Percentiles rank a stretch among this genome's conserved stretches.
Conservation (phyloP, 441 rosid species). For the Adansonia madagascariensis region DNA sequence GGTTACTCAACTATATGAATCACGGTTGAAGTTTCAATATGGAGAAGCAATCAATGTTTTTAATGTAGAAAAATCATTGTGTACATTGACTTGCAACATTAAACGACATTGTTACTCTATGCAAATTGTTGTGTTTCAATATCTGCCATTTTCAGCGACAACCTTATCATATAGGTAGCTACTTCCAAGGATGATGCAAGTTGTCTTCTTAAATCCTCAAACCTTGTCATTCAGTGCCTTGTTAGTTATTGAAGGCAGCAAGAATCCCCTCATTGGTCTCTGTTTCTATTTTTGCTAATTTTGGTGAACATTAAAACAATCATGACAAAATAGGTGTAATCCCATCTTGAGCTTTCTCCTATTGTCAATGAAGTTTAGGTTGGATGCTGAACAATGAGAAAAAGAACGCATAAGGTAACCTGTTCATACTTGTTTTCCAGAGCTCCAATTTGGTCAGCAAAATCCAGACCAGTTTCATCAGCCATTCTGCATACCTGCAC, state of each 20-base stretch:
- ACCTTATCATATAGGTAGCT: conserved; percentile 18
- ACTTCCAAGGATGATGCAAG: conserved; percentile 27
- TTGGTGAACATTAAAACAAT: conserved; percentile 27
- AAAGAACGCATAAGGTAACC: conserved; percentile 41
- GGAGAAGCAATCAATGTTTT: background rate
- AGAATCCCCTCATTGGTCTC: conserved; percentile 39
- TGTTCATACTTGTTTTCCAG: conserved; percentile 79
- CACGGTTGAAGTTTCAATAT: too few species aligned
- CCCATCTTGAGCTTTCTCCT: too few species aligned
- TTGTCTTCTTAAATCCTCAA: conserved; percentile 39
- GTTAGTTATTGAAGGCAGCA: conserved; percentile 33
- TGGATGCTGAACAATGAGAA: background rate
- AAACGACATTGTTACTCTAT: background rate
- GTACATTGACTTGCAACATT: background rate
- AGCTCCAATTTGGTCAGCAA: conserved; percentile 72
- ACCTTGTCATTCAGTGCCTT: conserved; percentile 36
- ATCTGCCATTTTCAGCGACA: conserved; percentile 40
- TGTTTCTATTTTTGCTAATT: conserved; percentile 32
- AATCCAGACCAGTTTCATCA: conserved; percentile 82
- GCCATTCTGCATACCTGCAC: conserved; percentile 93
- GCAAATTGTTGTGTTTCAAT: conserved; percentile 2
- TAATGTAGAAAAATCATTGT: background rate
- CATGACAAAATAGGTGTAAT: background rate
- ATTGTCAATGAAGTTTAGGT: too few species aligned
- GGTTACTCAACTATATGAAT: too few species aligned